Evolutionary conservation across 352 stramenopile species (phyloP).

Genomic region (Phytophthora constricta): DNA sequence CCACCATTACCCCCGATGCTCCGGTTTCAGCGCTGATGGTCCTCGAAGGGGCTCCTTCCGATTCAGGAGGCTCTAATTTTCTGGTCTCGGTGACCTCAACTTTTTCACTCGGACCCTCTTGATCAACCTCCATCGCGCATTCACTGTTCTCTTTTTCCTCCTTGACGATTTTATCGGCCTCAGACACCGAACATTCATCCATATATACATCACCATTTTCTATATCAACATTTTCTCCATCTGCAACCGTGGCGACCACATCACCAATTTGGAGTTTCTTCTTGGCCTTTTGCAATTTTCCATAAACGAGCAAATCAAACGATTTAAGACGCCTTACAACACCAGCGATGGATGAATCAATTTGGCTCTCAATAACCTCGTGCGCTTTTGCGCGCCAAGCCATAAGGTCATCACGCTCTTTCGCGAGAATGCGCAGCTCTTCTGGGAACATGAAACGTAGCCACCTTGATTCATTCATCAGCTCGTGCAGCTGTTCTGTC

Average conservation of each 20-base stretch:
- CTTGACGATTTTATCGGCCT: constrained; percentile 12
- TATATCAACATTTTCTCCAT: constrained; percentile 4
- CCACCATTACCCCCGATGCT: not conserved
- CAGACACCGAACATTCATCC: constrained; percentile 10
- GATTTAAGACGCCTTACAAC: constrained; percentile 58
- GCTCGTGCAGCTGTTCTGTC: constrained; percentile 54
- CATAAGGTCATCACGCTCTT: constrained; percentile 73
- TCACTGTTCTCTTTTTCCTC: constrained; percentile 20
- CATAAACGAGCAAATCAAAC: constrained; percentile 71
- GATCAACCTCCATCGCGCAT: constrained; percentile 38
- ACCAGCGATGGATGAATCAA: constrained; percentile 41
- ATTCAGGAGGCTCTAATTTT: constrained; percentile 19
- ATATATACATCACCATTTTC: constrained; percentile 10
- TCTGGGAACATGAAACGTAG: constrained; percentile 81
- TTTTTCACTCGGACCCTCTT: constrained; percentile 12
- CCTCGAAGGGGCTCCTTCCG: constrained; percentile 9
- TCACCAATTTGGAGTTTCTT: constrained; percentile 45
- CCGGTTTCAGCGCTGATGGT: constrained; percentile 7
- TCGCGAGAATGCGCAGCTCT: constrained; percentile 74
- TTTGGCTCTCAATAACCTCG: constrained; percentile 50
- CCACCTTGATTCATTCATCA: constrained; percentile 62
- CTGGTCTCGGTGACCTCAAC: not conserved
- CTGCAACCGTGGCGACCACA: not conserved
- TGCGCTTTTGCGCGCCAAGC: constrained; percentile 71
- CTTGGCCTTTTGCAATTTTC: constrained; percentile 63